Evolutionary conservation across 2,329 filamentous ascomycete species (phyloP), one percentile per base, ranked within the genome.

Genomic region (Huntiella decipiens): DNA sequence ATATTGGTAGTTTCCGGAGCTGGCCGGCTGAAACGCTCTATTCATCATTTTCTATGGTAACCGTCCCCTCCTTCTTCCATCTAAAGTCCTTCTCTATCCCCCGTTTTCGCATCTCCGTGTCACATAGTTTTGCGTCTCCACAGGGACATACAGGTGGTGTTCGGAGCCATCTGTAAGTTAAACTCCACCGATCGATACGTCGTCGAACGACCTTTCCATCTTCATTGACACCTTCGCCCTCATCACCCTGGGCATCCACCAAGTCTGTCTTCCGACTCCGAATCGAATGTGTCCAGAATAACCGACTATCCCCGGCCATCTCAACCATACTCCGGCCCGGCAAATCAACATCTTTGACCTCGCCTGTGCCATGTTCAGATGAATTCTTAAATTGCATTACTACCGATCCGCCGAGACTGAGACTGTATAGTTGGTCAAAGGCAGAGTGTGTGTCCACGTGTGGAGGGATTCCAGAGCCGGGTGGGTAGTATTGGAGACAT

Each of bases 401-500:
- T 1, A 68, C 55, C 0, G 62, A 59, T 0, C 59, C 54, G 0
- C 66, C 66, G 1, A 67, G 59, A 0, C 63, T 66, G 1, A 68
- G 52, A 8, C 63, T 57, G 47, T 68, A 68, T 2, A 68, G 58
- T 52, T 67, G 63, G 47, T 62, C 64, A 31, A 62, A 64, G 1
- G 61, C 57, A 7, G 58, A 57, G 56, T 75, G 73, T 3, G 72
- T 73, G 56, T 77, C 73, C 45, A 71, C 71, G 52, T 77, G 73
- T 0, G 73, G 73, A 7, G 73, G 73, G 52, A 77, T 77, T 1
- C 73, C 73, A 0, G 67, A 61, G 4, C 73, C 73, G 0, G 72
- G 72, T 0, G 73, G 68, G 53, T 77, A 77, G 54, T 74, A 67
- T 57, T 76, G 72, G 12, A 74, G 58, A 51, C 71, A 75, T 52